A percentile compares a stretch with the other conserved stretches of the same genome.
phyloP scores from a whole-genome alignment of 2,329 filamentous ascomycete genomes.

The Thielaviopsis populi region DNA sequence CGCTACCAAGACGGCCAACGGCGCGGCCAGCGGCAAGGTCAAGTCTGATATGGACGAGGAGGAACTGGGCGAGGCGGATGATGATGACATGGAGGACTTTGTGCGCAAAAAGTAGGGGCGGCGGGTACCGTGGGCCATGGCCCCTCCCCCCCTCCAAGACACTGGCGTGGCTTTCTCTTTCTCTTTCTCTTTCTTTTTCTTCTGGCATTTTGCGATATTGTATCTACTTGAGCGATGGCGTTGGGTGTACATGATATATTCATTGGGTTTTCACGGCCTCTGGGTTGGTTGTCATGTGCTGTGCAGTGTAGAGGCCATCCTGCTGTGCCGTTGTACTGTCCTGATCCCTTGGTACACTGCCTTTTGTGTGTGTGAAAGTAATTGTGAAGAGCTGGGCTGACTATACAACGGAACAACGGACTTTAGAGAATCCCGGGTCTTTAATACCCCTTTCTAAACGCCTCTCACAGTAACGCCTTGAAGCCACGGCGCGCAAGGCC shows the following conservation, averaged over 20 bases:
- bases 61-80: slow-evolving; percentile 38
- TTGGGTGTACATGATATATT: not conserved
- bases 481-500: not conserved
- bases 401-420: too few relatives aligned
- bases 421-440: too few relatives aligned
- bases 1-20: slow-evolving; percentile 17
- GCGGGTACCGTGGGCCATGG: too few relatives aligned
- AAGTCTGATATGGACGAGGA: slow-evolving; percentile 28
- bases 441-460: too few relatives aligned
- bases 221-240: not conserved
- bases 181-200: not conserved
- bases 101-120: slow-evolving; percentile 25
- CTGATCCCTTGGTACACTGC: too few relatives aligned
- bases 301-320: too few relatives aligned
- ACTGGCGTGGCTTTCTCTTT: not conserved
- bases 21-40: slow-evolving; percentile 2
- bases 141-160: too few relatives aligned
- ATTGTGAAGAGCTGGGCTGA: too few relatives aligned
- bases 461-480: not conserved
- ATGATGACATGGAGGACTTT: slow-evolving; percentile 32
- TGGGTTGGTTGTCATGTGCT: too few relatives aligned
- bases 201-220: not conserved
- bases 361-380: too few relatives aligned
- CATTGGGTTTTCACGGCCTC: not conserved
- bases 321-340: too few relatives aligned